Conservation (phyloP, 371 early-diverging fungal species). For the Mortierella sp. region DNA sequence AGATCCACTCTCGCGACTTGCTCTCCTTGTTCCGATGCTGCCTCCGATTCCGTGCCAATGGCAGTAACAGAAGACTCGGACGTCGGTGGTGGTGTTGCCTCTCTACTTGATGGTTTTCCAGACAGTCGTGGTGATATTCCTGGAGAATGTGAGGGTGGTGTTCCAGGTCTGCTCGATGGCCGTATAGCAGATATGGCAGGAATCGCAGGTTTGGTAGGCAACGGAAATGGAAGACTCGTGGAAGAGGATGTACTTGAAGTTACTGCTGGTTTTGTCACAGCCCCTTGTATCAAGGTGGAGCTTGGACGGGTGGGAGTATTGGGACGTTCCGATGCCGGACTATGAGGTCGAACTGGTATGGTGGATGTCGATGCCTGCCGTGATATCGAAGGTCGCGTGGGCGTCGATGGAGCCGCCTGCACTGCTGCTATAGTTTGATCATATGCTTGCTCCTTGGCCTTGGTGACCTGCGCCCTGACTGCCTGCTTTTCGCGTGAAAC, state of each 20-base stretch:
- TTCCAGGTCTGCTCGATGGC: slow-evolving; percentile 16
- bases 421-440: slow-evolving; percentile 47
- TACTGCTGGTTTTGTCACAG: neutral
- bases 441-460: slow-evolving; percentile 52
- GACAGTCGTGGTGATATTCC: slow-evolving; percentile 14
- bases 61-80: neutral
- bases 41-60: neutral
- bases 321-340: neutral
- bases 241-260: neutral
- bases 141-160: slow-evolving; percentile 13
- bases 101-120: slow-evolving; percentile 3
- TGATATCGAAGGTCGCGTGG: slow-evolving; percentile 7
- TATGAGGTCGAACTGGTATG: neutral
- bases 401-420: neutral
- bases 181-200: slow-evolving; percentile 30
- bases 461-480: slow-evolving; percentile 18
- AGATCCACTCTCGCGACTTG: slow-evolving; percentile 20
- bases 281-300: no score
- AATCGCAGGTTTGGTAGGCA: slow-evolving; percentile 46
- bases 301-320: neutral
- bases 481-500: slow-evolving; percentile 44
- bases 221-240: slow-evolving; percentile 31
- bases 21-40: neutral
- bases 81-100: neutral
- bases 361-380: neutral